A percentile compares a stretch with the other conserved stretches of the same genome.
phyloP scores from a whole-genome alignment of 2,329 filamentous ascomycete species.

The Diplodia intermedia region DNA sequence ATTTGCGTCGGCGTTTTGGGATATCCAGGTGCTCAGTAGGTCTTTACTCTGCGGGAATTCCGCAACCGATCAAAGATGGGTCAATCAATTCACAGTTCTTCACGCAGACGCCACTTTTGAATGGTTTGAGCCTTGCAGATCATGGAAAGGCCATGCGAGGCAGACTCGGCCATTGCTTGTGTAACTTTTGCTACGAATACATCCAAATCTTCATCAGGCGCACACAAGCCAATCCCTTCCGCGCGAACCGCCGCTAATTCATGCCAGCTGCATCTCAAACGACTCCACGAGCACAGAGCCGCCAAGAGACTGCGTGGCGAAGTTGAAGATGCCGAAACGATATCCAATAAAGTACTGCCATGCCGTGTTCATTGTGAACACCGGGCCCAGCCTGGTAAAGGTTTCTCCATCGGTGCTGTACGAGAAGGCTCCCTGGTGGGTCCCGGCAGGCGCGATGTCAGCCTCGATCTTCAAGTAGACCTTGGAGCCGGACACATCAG shows the following conservation, averaged over 20 bases:
- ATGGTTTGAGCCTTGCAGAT: neutral
- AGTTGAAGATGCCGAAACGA: slow-evolving; percentile 50
- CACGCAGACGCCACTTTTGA: neutral
- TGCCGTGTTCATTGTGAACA: slow-evolving; percentile 45
- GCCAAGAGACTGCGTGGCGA: slow-evolving; percentile 46
- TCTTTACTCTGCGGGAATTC: neutral
- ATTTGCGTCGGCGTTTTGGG: slow-evolving; percentile 24
- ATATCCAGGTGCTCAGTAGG: slow-evolving; percentile 28
- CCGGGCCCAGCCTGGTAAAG: slow-evolving; percentile 43
- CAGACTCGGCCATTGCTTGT: neutral
- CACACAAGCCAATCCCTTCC: neutral
- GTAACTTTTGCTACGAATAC: neutral
- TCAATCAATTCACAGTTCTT: slow-evolving; percentile 11
- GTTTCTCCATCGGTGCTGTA: slow-evolving; percentile 47
- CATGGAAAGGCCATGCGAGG: neutral
- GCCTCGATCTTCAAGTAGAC: slow-evolving; percentile 46
- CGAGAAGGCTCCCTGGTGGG: slow-evolving; percentile 44
- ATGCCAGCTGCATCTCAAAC: slow-evolving; percentile 37
- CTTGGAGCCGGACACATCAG: slow-evolving; percentile 36
- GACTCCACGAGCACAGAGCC: slow-evolving; percentile 42
- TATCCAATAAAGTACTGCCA: slow-evolving; percentile 52
- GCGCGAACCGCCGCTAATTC: neutral
- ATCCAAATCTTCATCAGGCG: too few species aligned
- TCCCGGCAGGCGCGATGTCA: slow-evolving; percentile 46
- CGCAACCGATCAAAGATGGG: neutral